Evolutionary conservation across 805 yeast genomes (phyloP), one percentile per base, ranked within the genome.

Genomic region (Pichia deserticola): DNA sequence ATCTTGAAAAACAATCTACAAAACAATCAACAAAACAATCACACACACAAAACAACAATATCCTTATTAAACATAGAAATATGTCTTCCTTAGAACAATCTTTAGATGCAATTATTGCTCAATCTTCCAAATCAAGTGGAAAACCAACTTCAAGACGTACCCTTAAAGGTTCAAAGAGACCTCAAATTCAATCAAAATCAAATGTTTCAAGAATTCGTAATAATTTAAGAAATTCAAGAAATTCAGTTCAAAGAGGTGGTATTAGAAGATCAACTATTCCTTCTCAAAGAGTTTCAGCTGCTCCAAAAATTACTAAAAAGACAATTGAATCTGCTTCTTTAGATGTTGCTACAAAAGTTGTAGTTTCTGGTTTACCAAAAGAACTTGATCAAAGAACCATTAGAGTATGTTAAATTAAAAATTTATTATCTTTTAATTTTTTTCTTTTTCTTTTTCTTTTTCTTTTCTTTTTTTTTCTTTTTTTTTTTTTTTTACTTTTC

Each of bases 61-160:
- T 33, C 32, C 36, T 36, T 10, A 34, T 30, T 3, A 30, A 6
- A 6, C 25, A 32, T 9, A 12, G 28, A 33, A 65, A 47, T 51
- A 86, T 84, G 90, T 84, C 95, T 66, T 77, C 86, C 62, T 79
- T 92, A 72, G 97, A 92, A 73, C 86, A 87, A 74, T 88, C 97
- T 45, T 81, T 92, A 64, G 99, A 92, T 74, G 97, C 89, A 61
- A 92, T 92, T 68, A 86, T 92, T 65, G 79, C 95, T 52, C 71
- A 86, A 55, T 62, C 56, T 51, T 60, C 54, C 44, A 61, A 57
- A 13, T 40, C 46, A 13, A 39, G 54, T 25, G 48, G 42, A 42
- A 39, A 45, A 43, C n/a, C n/a, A 40, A 54, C 60, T 42, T 54
- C 40, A 42, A 53, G 51, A 38, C 45, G 53, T 30, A 49, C 47